A percentile compares a stretch with the other conserved stretches of the same genome.
Conservation (phyloP, 1,284 basidiomycete genomes). For the Cystobasidiaceae sp. region DNA sequence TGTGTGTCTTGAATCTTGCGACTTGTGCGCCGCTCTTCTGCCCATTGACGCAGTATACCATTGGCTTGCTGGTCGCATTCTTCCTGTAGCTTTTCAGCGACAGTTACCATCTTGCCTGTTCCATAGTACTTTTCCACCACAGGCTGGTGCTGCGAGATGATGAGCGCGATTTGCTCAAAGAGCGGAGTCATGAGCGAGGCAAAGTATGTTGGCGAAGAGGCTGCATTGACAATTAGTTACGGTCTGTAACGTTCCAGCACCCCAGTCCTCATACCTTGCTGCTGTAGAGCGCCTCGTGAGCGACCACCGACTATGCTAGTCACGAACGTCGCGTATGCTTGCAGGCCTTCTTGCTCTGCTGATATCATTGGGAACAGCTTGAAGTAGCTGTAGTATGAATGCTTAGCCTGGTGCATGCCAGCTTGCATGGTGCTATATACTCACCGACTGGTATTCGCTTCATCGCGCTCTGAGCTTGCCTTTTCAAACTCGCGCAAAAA, state of each 20-base stretch:
- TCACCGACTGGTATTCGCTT: conserved; percentile 38
- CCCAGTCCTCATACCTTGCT: conserved; percentile 1
- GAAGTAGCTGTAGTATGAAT: conserved; percentile 71
- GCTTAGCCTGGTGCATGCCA: not conserved
- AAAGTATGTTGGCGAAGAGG: conserved; percentile 82
- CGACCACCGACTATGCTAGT: conserved; percentile 73
- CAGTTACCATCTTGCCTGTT: conserved; percentile 70
- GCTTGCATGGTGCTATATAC: no score
- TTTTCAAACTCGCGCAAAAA: conserved; percentile 74
- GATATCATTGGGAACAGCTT: conserved; percentile 93
- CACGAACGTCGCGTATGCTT: conserved; percentile 88
- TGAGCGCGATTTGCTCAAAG: conserved; percentile 90
- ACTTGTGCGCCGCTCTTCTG: conserved; percentile 65
- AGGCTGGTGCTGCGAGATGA: conserved; percentile 94
- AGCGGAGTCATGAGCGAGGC: conserved; percentile 78
- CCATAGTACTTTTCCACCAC: conserved; percentile 98
- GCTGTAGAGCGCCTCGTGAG: conserved; percentile 18
- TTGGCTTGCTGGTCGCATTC: conserved; percentile 82
- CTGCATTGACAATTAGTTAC: no score
- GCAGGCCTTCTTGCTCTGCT: conserved; percentile 73
- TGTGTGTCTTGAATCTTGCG: conserved; percentile 47
- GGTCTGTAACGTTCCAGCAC: not conserved
- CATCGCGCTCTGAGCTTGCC: conserved; percentile 71
- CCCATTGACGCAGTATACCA: conserved; percentile 75
- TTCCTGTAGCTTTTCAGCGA: conserved; percentile 68